phyloP scores from a whole-genome alignment of 1,139 yeast genomes.

The Sugiyamaella castrensis region DNA sequence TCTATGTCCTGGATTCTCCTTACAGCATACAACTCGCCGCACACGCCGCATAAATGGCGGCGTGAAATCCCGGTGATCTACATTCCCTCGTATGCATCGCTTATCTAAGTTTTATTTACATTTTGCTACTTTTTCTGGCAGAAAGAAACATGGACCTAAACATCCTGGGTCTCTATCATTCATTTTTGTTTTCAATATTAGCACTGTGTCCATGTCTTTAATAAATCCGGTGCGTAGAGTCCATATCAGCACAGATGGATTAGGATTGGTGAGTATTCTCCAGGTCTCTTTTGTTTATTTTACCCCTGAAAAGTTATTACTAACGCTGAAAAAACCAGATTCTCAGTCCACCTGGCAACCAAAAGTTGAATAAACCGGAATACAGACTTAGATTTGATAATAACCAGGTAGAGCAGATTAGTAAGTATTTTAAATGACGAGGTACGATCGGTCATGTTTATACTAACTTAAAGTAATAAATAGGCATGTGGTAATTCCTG shows the following conservation, averaged over 20 bases:
- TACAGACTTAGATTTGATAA: conserved; percentile 7
- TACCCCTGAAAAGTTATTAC: not conserved
- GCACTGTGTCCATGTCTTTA: conserved; percentile 1
- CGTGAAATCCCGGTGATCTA: too few species aligned
- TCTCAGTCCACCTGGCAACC: not conserved
- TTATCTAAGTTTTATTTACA: too few species aligned
- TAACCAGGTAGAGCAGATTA: conserved; percentile 8
- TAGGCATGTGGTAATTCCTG: not conserved
- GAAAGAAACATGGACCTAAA: too few species aligned
- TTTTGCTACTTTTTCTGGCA: too few species aligned
- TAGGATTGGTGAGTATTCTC: conserved; percentile 6
- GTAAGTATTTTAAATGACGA: not conserved
- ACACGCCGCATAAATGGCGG: too few species aligned
- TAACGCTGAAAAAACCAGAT: not conserved
- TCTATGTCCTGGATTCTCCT: too few species aligned
- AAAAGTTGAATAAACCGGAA: not conserved
- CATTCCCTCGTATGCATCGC: too few species aligned
- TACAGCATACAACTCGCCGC: too few species aligned
- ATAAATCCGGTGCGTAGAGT: conserved; percentile 7
- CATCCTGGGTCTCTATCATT: too few species aligned
- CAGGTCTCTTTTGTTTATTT: not conserved
- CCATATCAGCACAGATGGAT: conserved; percentile 1
- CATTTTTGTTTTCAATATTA: too few species aligned
- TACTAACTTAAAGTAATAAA: not conserved
- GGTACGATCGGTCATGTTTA: not conserved